Conservation (phyloP, 1,139 yeast species). For the Yamadazyma dushanensis region DNA sequence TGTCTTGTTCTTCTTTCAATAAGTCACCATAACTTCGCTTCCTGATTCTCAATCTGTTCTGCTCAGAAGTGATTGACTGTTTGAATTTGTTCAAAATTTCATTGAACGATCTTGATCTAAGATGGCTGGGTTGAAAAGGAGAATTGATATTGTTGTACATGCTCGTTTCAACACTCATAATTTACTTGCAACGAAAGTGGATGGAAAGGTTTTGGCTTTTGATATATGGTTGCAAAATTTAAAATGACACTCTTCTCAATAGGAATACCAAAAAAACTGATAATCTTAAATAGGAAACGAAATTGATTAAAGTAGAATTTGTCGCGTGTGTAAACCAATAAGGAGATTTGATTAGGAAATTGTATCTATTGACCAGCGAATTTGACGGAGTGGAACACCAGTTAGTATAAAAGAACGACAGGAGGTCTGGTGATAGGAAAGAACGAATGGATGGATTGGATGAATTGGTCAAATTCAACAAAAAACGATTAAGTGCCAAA, state of each 20-base stretch:
- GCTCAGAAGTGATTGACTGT: conserved; percentile 18
- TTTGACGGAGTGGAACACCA: too few species aligned
- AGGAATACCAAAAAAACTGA: conserved; percentile 2
- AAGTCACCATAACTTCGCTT: conserved; percentile 17
- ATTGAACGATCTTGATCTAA: conserved; percentile 31
- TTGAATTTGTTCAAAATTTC: conserved; percentile 32
- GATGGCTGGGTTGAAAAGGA: conserved; percentile 29
- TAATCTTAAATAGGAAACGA: conserved; percentile 2
- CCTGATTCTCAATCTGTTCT: conserved; percentile 13
- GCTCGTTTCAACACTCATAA: conserved; percentile 23
- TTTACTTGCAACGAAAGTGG: conserved; percentile 3
- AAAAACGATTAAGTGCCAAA: too few species aligned
- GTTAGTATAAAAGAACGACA: too few species aligned
- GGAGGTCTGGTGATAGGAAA: too few species aligned
- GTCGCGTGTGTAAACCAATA: too few species aligned
- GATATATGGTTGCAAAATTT: conserved; percentile 4
- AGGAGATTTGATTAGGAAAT: too few species aligned
- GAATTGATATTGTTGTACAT: conserved; percentile 34
- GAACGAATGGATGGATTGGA: too few species aligned
- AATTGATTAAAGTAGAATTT: neutral
- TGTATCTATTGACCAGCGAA: too few species aligned
- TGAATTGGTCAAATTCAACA: too few species aligned
- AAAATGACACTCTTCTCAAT: neutral
- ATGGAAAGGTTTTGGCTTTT: neutral
- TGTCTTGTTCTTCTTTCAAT: conserved; percentile 13